These are phyloP conservation scores for Trichoderma harzianum DNA, from an alignment of 2,329 filamentous ascomycete genomes.

Conservation along the genomic window DNA sequence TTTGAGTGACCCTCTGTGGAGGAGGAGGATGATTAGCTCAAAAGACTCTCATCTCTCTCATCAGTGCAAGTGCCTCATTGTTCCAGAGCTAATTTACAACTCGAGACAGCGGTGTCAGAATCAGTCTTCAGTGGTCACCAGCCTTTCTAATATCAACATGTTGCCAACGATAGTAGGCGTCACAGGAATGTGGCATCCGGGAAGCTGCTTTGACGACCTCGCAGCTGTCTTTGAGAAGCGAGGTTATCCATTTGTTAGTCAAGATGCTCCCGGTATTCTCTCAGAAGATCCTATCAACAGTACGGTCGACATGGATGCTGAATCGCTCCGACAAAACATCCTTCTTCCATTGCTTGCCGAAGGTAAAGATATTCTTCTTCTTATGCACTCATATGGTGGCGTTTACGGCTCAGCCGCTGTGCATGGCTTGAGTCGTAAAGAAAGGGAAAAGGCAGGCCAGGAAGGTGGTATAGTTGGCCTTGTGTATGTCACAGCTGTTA, in stretches of 20 bases:
- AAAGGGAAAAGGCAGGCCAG: neutral
- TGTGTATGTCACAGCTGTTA: neutral
- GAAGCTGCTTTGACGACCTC: neutral
- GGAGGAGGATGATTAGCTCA: too few species aligned
- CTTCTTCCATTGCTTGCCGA: neutral
- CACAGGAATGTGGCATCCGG: neutral
- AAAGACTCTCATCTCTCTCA: too few species aligned
- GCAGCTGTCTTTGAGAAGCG: neutral
- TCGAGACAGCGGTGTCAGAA: too few species aligned
- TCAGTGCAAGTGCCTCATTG: too few species aligned
- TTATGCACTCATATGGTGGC: neutral
- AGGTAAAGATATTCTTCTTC: neutral
- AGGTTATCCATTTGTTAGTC: neutral
- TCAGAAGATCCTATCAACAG: neutral
- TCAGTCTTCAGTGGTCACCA: too few species aligned
- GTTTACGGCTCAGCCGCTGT: neutral
- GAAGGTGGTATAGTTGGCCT: neutral
- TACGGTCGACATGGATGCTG: neutral
- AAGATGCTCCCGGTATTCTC: neutral
- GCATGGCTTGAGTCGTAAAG: neutral
- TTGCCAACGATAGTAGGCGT: neutral
- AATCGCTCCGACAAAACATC: neutral
- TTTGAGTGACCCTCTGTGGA: too few species aligned
- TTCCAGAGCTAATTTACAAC: too few species aligned
- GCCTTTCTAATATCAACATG: neutral